A percentile compares a stretch with the other conserved stretches of the same genome.
Evolutionary conservation across 2,329 filamentous ascomycete genomes (phyloP).

Genomic region (Aspergillus sp.): DNA sequence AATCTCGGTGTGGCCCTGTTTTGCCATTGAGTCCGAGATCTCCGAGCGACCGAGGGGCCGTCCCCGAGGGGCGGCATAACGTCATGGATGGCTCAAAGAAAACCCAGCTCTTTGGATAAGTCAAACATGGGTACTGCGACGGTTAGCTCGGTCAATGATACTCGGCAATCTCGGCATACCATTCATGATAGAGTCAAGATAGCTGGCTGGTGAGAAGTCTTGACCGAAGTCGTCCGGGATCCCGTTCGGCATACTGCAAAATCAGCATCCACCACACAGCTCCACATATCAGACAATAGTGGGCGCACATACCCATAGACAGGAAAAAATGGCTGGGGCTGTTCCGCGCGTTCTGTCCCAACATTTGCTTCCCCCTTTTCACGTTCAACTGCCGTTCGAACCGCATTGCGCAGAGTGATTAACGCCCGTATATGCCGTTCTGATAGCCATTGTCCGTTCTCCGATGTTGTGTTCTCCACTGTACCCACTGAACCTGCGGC

Average conservation of each 20-base stretch:
- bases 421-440: slow-evolving; percentile 33
- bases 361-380: slow-evolving; percentile 9
- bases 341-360: background rate
- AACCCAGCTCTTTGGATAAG: slow-evolving; percentile 20
- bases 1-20: background rate
- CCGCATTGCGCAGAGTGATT: slow-evolving; percentile 27
- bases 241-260: slow-evolving; percentile 16
- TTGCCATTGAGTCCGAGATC: background rate
- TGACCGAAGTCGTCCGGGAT: slow-evolving; percentile 19
- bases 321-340: background rate
- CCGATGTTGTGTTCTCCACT: slow-evolving; percentile 16
- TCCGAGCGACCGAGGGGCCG: slow-evolving; percentile 12
- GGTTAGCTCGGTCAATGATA: background rate
- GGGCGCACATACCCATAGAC: background rate
- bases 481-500: slow-evolving; percentile 18
- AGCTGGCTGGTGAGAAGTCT: slow-evolving; percentile 29
- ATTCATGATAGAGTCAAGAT: slow-evolving; percentile 36
- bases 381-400: slow-evolving; percentile 20
- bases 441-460: slow-evolving; percentile 32
- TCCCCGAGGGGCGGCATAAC: background rate
- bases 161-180: slow-evolving; percentile 14
- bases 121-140: slow-evolving; percentile 27
- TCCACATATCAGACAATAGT: background rate
- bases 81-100: background rate
- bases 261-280: slow-evolving; percentile 3